Percentiles rank a stretch among this genome's conserved stretches.
phyloP scores from a whole-genome alignment of 768 basidiomycete genomes.

The Pleurotus pulmonarius region DNA sequence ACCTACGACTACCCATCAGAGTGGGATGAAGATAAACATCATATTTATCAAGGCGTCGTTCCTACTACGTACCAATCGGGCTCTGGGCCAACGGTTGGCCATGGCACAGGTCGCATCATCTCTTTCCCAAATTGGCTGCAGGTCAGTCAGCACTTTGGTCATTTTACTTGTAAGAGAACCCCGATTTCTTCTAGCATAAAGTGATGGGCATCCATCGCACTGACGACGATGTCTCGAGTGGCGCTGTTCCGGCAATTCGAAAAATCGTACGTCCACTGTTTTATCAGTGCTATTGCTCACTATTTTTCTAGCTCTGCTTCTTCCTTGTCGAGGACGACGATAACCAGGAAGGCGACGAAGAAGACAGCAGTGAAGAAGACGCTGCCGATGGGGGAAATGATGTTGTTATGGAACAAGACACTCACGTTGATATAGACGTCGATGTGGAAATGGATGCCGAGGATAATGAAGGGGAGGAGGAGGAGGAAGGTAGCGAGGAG shows the following conservation, averaged over 20 bases:
- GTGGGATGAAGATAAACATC: neutral
- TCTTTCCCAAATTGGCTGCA: conserved; percentile 10
- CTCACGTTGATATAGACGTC: too few relatives aligned
- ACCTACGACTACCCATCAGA: neutral
- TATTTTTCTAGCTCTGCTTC: neutral
- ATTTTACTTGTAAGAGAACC: too few relatives aligned
- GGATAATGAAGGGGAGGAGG: too few relatives aligned
- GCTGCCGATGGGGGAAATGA: too few relatives aligned
- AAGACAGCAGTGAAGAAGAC: too few relatives aligned
- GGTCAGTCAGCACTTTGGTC: neutral
- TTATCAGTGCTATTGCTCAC: too few relatives aligned
- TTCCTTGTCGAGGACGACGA: neutral
- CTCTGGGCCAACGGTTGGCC: neutral
- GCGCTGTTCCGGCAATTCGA: neutral
- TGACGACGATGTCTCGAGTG: neutral
- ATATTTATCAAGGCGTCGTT: neutral
- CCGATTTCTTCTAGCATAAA: neutral
- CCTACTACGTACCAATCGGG: neutral
- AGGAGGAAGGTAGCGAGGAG: too few relatives aligned
- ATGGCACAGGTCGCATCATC: conserved; percentile 3
- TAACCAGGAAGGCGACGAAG: neutral
- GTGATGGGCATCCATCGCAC: neutral
- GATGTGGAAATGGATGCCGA: too few relatives aligned
- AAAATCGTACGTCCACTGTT: neutral
- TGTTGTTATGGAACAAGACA: too few relatives aligned